Conservation (phyloP, 441 rosid genomes). For the Rhodomyrtus psidioides region DNA sequence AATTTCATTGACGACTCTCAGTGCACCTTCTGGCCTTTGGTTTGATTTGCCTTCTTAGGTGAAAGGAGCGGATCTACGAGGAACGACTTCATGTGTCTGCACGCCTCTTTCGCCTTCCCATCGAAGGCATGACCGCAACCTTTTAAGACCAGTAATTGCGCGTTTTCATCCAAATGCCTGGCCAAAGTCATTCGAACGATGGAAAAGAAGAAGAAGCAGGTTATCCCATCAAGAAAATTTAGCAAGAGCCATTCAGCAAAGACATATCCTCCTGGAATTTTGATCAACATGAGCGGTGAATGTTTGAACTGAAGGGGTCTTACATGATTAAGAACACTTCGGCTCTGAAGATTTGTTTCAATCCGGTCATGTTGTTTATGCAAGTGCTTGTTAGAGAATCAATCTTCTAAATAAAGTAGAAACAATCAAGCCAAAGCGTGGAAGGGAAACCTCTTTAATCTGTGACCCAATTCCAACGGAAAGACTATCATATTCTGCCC, state of each 20-base stretch:
- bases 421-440: background rate
- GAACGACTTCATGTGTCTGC: background rate
- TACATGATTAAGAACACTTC: background rate
- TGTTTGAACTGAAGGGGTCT: background rate
- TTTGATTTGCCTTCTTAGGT: background rate
- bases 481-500: constrained; percentile 7
- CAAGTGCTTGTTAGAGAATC: background rate
- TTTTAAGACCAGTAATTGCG: background rate
- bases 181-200: background rate
- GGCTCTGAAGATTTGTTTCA: background rate
- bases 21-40: background rate
- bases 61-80: background rate
- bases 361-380: background rate
- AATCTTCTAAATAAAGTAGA: background rate
- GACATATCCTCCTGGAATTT: background rate
- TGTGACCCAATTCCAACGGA: constrained; percentile 6
- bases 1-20: background rate
- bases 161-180: background rate
- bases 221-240: background rate
- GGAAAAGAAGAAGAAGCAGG: background rate
- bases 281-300: background rate
- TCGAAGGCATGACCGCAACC: background rate
- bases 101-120: background rate
- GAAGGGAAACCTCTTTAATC: constrained; percentile 5
- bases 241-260: background rate